Conservation (phyloP, 2,329 filamentous ascomycete genomes). For the Aurifilum marmelostoma region DNA sequence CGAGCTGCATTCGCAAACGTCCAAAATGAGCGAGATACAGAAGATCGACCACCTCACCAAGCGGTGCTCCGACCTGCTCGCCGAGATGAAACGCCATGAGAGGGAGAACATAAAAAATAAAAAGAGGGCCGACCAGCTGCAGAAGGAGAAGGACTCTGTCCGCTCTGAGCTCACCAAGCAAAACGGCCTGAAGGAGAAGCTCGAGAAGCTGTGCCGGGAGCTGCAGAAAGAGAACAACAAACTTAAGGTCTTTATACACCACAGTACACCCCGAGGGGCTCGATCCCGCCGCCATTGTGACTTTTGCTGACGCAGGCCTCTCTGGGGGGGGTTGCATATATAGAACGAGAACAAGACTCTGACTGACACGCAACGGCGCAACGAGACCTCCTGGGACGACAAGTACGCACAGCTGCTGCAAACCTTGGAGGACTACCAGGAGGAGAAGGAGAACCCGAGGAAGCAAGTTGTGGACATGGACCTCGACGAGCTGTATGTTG, state of each 20-base stretch:
- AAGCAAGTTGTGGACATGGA: conserved; percentile 83
- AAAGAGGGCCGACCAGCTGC: conserved; percentile 88
- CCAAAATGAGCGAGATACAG: conserved; percentile 88
- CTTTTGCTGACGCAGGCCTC: conserved; percentile 1
- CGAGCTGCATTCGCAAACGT: conserved; percentile 84
- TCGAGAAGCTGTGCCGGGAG: conserved; percentile 94
- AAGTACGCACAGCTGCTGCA: conserved; percentile 79
- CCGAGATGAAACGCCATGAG: conserved; percentile 94
- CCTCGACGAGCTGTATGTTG: conserved; percentile 80
- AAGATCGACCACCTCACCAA: conserved; percentile 90
- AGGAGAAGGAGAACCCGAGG: conserved; percentile 81
- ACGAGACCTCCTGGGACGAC: conserved; percentile 81
- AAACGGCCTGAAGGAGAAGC: conserved; percentile 87
- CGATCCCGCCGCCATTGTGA: not conserved
- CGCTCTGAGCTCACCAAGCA: conserved; percentile 90
- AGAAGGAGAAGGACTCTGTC: conserved; percentile 94
- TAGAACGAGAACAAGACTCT: conserved; percentile 92
- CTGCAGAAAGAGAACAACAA: conserved; percentile 97
- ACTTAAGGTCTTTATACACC: conserved; percentile 71
- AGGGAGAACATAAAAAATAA: conserved; percentile 95
- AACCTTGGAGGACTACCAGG: conserved; percentile 86
- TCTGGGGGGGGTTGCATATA: not conserved
- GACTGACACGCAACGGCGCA: conserved; percentile 82
- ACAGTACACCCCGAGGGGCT: not conserved
- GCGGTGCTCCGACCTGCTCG: conserved; percentile 86